phyloP scores from a whole-genome alignment of 1,139 yeast species.

The Barnettozyma hawaiiensis region DNA sequence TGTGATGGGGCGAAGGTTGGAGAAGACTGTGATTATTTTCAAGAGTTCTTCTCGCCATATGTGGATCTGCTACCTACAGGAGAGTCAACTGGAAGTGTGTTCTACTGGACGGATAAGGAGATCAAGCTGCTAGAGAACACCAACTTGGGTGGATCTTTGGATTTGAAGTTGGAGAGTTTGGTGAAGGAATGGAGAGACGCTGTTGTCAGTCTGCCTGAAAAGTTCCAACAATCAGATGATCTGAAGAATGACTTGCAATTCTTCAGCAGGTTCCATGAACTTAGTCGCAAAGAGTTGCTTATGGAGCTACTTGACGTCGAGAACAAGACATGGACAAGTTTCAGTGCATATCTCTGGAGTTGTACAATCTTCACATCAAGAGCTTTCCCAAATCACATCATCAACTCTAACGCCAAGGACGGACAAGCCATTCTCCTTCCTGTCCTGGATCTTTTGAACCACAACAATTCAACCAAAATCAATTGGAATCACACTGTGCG shows the following conservation, averaged over 20 bases:
- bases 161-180: conserved; percentile 28
- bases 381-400: conserved; percentile 58
- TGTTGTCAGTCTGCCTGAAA: conserved; percentile 10
- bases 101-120: conserved; percentile 53
- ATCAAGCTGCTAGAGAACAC: conserved; percentile 54
- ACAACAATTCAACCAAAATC: conserved; percentile 49
- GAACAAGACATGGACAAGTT: conserved; percentile 48
- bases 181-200: conserved; percentile 28
- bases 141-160: conserved; percentile 40
- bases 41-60: conserved; percentile 38
- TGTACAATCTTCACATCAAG: conserved; percentile 59
- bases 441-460: conserved; percentile 64
- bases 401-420: conserved; percentile 25
- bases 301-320: conserved; percentile 1
- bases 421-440: conserved; percentile 65
- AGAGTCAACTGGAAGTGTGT: conserved; percentile 46
- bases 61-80: conserved; percentile 51
- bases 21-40: conserved; percentile 13
- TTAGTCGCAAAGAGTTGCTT: conserved; percentile 7
- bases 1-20: conserved; percentile 20
- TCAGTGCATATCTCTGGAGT: conserved; percentile 61
- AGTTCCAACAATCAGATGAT: conserved; percentile 1
- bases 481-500: conserved; percentile 42
- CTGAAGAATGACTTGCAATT: conserved; percentile 10
- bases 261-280: conserved; percentile 2